Base-by-base conservation (phyloP, 768 basidiomycete genomes). In the Amylocystis lapponica region DNA sequence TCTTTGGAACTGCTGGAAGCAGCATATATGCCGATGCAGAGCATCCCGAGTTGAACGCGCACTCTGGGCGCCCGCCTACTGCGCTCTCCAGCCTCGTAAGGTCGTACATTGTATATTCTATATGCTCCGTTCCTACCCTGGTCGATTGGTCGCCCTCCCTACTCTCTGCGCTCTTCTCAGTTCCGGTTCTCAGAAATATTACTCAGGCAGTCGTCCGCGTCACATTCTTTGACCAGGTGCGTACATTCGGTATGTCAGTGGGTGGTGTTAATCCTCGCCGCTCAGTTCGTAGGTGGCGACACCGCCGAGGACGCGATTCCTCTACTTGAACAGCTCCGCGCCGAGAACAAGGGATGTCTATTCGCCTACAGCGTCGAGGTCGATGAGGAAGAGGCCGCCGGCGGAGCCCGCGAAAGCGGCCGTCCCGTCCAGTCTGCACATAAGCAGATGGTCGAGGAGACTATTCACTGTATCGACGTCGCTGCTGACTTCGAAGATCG, bases 331-430 rank as follows among this genome's bases (percentile, higher is more conserved):
- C 55, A 63, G 11, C 69, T 94, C 20, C 76, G 91, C 14, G 61
- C 62, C 9, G 74, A 75, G 47, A 84, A 86, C 54, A 85, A 81
- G 48, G 93, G 89, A 3, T 70, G 75, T 8, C 64, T 96, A 11
- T 78, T 96, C 50, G 81, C 75, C 17, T 95, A 96, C 64, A 86
- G 82, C 38, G 89, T 90, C 21, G 90, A 94, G 62, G 90, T 86
- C 10, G 80, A 90, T 51, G 76, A 81, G 53, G 62, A 61, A 10
- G 70, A 78, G 29, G 75, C 75, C 4, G 66, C 68, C 1, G 67
- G 64, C 5, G 25, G 53, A 32, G 31, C 36, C 4, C 49, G 45
- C 31, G 45, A 38, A 21, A 41, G 52, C 5, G 41, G 27, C 41
- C 49, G 61, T 36, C 64, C 64, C 8, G 40, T 21, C 41, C 50